These are phyloP conservation scores for Trypanosoma brucei DNA, from an alignment of 208 protist species.

Conservation along the genomic window DNA sequence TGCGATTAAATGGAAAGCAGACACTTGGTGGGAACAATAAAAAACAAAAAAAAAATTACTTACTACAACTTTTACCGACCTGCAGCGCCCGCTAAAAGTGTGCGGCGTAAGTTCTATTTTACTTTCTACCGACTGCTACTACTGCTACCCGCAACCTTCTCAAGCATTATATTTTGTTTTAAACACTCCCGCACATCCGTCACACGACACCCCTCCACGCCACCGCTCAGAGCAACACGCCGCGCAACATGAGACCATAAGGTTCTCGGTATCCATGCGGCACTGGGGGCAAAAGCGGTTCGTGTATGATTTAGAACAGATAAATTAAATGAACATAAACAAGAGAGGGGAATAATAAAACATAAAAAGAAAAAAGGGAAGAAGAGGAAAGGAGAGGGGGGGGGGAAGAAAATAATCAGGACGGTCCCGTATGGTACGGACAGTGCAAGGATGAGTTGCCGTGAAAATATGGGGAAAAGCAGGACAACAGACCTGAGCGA, in stretches of 20 bases:
- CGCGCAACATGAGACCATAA: not conserved
- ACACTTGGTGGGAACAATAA: not conserved
- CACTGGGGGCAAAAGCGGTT: no score
- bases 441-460: not conserved
- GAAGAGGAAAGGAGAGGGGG: not conserved
- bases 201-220: not conserved
- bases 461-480: not conserved
- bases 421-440: not conserved
- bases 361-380: not conserved
- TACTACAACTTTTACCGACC: not conserved
- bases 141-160: not conserved
- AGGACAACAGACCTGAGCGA: no score
- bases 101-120: no score
- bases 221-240: not conserved
- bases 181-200: not conserved
- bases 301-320: not conserved
- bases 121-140: no score
- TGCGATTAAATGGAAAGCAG: no score
- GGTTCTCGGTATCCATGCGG: not conserved
- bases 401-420: not conserved
- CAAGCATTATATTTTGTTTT: not conserved
- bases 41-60: conserved; percentile 3
- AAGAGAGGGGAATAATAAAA: not conserved
- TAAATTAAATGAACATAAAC: conserved; percentile 5
- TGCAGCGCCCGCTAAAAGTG: not conserved